Percentiles rank a stretch among this genome's conserved stretches.
These are phyloP conservation scores for Senna tora DNA, from an alignment of 306 rosid species.

Conservation along the genomic window DNA sequence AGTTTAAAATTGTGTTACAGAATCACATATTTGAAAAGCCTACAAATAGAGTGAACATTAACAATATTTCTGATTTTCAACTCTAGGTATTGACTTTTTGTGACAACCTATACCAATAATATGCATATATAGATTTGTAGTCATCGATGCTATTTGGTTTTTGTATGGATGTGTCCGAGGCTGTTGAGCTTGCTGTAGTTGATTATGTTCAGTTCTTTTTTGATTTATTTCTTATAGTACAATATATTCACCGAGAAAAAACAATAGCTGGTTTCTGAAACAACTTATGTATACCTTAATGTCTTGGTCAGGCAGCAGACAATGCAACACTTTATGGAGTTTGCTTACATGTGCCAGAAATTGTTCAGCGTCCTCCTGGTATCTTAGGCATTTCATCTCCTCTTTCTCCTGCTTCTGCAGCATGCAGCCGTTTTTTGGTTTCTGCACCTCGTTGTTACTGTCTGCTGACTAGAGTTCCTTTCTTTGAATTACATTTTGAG, in stretches of 20 bases:
- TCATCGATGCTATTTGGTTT: not conserved
- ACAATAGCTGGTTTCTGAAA: conserved; percentile 44
- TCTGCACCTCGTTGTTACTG: conserved; percentile 98
- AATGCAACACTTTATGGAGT: conserved; percentile 91
- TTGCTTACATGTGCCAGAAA: conserved; percentile 90
- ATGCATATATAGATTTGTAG: not conserved
- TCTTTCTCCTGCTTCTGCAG: conserved; percentile 55
- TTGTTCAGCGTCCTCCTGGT: conserved; percentile 95
- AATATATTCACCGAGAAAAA: conserved; percentile 28
- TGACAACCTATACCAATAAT: not conserved
- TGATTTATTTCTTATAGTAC: conserved; percentile 23
- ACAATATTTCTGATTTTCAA: not conserved
- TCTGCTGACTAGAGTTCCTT: conserved; percentile 82
- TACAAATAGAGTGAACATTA: not conserved
- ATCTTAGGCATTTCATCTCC: conserved; percentile 66
- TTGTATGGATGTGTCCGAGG: not conserved
- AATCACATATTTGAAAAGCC: conserved; percentile 14
- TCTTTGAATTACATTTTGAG: conserved; percentile 92
- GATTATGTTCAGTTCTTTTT: conserved; percentile 5
- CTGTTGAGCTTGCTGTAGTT: not conserved
- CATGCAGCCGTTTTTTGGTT: conserved; percentile 82
- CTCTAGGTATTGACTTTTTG: not conserved
- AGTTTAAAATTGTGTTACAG: not conserved
- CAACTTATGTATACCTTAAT: conserved; percentile 34
- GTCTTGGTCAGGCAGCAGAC: conserved; percentile 72